Evolutionary conservation across 768 basidiomycete species (phyloP), one percentile per base, ranked within the genome.

Genomic region (Boletus rubroflammeus): DNA sequence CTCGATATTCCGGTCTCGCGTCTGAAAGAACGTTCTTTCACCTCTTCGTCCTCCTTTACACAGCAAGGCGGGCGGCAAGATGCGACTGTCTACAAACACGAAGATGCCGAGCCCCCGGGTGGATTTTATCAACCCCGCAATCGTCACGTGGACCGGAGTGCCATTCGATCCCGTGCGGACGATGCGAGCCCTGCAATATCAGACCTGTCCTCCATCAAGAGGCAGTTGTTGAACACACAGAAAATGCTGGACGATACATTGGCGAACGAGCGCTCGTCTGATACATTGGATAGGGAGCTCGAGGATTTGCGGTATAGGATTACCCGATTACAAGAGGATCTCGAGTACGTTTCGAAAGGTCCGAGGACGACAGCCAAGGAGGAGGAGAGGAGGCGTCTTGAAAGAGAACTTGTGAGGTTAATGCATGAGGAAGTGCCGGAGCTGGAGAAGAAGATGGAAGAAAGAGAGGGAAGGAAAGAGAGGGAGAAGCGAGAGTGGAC

Each of bases 371-470:
- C 75, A 10, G 78, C 81, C 17, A 89, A 88, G 72, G 93, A 97
- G 51, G 88, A 93, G 59, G 94, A 98, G 66, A 77, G 86, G 51
- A 75, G 96, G 21, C 81, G 84, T 60, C 76, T 97, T 28, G 97
- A 99, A 72, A 79, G 96, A 40, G 93, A 98, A 62, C 75, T 98
- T 19, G 70, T 96, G 52, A 76, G 78, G 43, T 75, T 99, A 49
- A 83, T 90, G 84, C 94, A 98, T 64, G 93, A 96, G 65, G 81
- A 87, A 43, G 77, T 99, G 5, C 97, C 97, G 0, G 91, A 93
- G 51, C 80, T 99, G 7, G 94, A 98, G 72, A 79, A 85, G 59
- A 84, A 83, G 67, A 83, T 97, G 46, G 83, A 90, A 64, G 84
- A 84, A 14, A 72, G 89, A 42, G 90, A 96, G 45, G 85, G 85